Conservation (phyloP, 192 early-diverging fungal species). For the Coemansia sp. region DNA sequence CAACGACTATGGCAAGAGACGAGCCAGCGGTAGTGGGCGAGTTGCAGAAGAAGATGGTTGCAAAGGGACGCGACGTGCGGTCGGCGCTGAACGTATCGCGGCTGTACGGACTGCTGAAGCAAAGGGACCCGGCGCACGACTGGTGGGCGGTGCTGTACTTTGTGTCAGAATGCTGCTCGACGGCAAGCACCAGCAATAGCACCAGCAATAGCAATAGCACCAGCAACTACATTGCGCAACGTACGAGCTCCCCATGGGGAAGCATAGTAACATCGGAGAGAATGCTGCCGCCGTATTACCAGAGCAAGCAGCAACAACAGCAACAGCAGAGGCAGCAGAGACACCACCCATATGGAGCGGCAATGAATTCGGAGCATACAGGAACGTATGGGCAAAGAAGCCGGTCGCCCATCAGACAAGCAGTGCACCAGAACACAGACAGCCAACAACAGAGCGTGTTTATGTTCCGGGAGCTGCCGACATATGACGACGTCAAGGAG, state of each 20-base stretch:
- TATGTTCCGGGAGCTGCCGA: constrained; percentile 29
- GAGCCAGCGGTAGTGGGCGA: constrained; percentile 31
- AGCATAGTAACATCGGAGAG: neutral
- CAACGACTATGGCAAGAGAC: constrained; percentile 13
- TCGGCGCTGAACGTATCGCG: constrained; percentile 30
- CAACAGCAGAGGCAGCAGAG: neutral
- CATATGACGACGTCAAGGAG: constrained; percentile 58
- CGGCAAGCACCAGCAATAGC: neutral
- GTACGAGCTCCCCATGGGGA: neutral
- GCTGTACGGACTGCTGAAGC: constrained; percentile 35
- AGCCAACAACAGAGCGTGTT: constrained; percentile 3
- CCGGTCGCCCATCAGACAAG: constrained; percentile 1
- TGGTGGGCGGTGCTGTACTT: constrained; percentile 52
- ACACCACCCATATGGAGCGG: neutral
- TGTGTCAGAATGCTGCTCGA: constrained; percentile 35
- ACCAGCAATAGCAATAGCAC: neutral
- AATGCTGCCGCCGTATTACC: constrained; percentile 1
- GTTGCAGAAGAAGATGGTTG: constrained; percentile 35
- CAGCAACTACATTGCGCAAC: constrained; percentile 4
- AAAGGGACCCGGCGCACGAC: constrained; percentile 29
- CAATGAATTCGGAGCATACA: neutral
- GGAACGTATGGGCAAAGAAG: neutral
- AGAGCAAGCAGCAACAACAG: constrained; percentile 7
- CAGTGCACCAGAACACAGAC: neutral
- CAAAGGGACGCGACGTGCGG: constrained; percentile 15